A percentile compares a stretch with the other conserved stretches of the same genome.
phyloP scores from a whole-genome alignment of 1,284 basidiomycete species.

The Ceratobasidium sp. region DNA sequence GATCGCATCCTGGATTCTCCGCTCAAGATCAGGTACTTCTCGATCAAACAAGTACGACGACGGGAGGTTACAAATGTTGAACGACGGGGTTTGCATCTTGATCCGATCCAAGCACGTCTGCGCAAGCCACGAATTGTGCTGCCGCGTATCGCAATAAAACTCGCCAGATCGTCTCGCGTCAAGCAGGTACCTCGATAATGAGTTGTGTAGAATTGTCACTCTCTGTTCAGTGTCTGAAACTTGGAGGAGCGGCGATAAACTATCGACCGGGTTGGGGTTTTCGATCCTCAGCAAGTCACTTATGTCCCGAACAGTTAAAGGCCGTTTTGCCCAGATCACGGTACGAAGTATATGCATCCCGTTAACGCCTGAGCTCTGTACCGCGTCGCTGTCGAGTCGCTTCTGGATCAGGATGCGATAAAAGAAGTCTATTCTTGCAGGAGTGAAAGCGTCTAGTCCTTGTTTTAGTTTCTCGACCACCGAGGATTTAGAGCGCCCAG shows the following conservation, averaged over 20 bases:
- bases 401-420: too few relatives aligned
- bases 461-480: too few relatives aligned
- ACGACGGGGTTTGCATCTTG: neutral
- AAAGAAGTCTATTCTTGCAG: too few relatives aligned
- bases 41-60: constrained; percentile 12
- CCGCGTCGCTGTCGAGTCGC: too few relatives aligned
- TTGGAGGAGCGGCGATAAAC: neutral
- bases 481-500: too few relatives aligned
- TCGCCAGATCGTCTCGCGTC: constrained; percentile 19
- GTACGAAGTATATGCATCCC: neutral
- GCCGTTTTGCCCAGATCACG: neutral
- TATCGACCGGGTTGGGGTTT: neutral
- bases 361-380: too few relatives aligned
- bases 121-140: neutral
- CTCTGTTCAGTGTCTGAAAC: neutral
- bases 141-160: neutral
- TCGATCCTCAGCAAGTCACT: neutral
- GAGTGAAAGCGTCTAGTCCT: too few relatives aligned
- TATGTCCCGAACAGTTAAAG: neutral
- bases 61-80: constrained; percentile 21
- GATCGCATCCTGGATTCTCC: neutral
- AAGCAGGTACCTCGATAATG: constrained; percentile 34
- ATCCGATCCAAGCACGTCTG: constrained; percentile 15
- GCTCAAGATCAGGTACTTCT: constrained; percentile 21
- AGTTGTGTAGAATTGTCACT: constrained; percentile 24